Evolutionary conservation across 1,284 basidiomycete species (phyloP).

Genomic region (Vanrija sp.): DNA sequence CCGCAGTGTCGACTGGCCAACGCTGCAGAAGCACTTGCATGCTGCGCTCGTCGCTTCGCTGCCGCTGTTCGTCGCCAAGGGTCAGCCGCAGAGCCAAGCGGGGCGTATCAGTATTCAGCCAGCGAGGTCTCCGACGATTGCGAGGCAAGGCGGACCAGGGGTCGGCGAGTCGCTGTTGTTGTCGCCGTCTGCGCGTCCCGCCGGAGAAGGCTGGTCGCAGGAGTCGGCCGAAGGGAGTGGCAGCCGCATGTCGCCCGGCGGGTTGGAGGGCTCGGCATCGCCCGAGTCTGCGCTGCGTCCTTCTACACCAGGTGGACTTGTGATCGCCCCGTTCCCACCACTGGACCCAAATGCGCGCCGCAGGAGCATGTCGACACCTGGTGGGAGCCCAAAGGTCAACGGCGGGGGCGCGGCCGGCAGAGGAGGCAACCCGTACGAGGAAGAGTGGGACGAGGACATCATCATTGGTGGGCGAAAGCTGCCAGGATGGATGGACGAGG

Average conservation of each 20-base stretch:
- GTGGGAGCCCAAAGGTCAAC: slow-evolving; percentile 4
- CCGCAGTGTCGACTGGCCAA: slow-evolving; percentile 66
- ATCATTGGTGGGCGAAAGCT: slow-evolving; percentile 56
- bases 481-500: slow-evolving; percentile 51
- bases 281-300: slow-evolving; percentile 25
- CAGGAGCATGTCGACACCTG: slow-evolving; percentile 43
- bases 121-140: background rate
- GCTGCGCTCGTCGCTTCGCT: slow-evolving; percentile 19
- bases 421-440: slow-evolving; percentile 24
- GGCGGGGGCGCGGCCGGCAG: background rate
- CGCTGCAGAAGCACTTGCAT: slow-evolving; percentile 55
- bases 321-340: slow-evolving; percentile 72
- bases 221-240: background rate
- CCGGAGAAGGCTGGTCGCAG: background rate
- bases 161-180: background rate
- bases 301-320: slow-evolving; percentile 60
- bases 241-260: background rate
- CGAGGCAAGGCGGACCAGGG: background rate
- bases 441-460: slow-evolving; percentile 44
- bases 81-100: slow-evolving; percentile 4
- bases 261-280: slow-evolving; percentile 4
- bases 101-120: slow-evolving; percentile 3
- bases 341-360: slow-evolving; percentile 51
- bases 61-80: slow-evolving; percentile 20
- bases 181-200: background rate